Base-by-base conservation (phyloP, 169 alveolate species). In the Blepharisma undulans region DNA sequence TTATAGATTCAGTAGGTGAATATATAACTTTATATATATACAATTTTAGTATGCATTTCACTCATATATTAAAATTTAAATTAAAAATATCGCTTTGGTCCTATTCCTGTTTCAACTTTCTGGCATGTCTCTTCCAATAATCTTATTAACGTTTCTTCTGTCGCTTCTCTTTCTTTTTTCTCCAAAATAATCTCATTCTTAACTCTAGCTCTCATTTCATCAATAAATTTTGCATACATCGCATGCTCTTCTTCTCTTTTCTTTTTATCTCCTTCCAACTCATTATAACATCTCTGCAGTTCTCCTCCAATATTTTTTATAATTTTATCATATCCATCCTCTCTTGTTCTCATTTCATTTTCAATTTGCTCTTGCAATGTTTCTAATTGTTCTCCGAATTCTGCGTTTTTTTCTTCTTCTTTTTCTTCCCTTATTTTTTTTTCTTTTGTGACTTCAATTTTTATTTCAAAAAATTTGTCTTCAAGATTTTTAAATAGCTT, bases 91-190 rank as follows among this genome's bases (percentile, higher is more conserved):
- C 18, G 66, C 14, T 48, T 48, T 48, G 66, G 66, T 48, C 66
- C 66, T 48, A 84, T n/a, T 1, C 91, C 91, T 6, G 36, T n/a
- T 30, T 86, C 91, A 0, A 86, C 91, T 72, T 86, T 22, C 16
- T 60, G 81, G 84, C 96, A 94, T 19, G 96, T 94, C 79, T 94
- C 96, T 93, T 94, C 96, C n/a, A 94, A 87, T 32, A 94, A 25
- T 32, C 93, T 33, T n/a, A 94, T 74, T 71, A 94, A 84, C 12
- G 95, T 92, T 72, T 94, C 96, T 81, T 94, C 96, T 3, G 96
- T 94, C 25, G 80, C 80, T 89, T 94, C 96, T 71, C 96, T 81
- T 66, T 94, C 95, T 76, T 89, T 90, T 77, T 92, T 91, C 80
- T 94, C 96, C 48, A 76, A 19, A 25, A 7, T 19, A 16, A 86